phyloP scores from a whole-genome alignment of 2,329 filamentous ascomycete species.

The Aspergillaceae sp. region DNA sequence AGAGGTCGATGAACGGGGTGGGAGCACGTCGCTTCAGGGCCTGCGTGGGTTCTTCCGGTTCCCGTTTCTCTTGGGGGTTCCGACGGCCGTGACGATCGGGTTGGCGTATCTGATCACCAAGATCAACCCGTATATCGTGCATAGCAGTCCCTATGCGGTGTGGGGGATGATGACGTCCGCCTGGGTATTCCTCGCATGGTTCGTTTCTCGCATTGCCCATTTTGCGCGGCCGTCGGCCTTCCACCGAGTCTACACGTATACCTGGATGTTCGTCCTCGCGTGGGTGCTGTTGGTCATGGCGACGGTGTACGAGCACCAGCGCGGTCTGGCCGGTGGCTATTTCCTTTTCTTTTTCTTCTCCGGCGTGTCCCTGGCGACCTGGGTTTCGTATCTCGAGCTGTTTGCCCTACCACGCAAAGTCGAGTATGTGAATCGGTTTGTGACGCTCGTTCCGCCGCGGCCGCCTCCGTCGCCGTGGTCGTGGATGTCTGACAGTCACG shows the following conservation, averaged over 20 bases:
- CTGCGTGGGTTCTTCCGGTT: slow-evolving; percentile 78
- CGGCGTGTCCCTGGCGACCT: slow-evolving; percentile 62
- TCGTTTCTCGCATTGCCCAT: slow-evolving; percentile 68
- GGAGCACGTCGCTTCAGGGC: slow-evolving; percentile 59
- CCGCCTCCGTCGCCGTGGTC: slow-evolving; percentile 8
- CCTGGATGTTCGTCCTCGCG: slow-evolving; percentile 73
- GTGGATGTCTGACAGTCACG: slow-evolving; percentile 27
- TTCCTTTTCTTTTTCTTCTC: slow-evolving; percentile 72
- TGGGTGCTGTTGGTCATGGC: slow-evolving; percentile 65
- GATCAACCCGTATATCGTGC: slow-evolving; percentile 82
- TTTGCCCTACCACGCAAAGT: slow-evolving; percentile 65
- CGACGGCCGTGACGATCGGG: slow-evolving; percentile 60
- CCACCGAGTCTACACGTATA: slow-evolving; percentile 67
- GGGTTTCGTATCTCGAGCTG: slow-evolving; percentile 70
- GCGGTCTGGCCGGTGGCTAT: slow-evolving; percentile 67
- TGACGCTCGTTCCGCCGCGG: slow-evolving; percentile 23
- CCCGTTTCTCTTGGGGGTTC: slow-evolving; percentile 62
- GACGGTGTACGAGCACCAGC: slow-evolving; percentile 67
- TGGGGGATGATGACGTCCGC: slow-evolving; percentile 80
- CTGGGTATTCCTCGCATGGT: slow-evolving; percentile 76
- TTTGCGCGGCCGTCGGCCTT: slow-evolving; percentile 77
- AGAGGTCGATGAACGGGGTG: slow-evolving; percentile 50
- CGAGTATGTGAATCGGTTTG: slow-evolving; percentile 55
- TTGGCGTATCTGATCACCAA: slow-evolving; percentile 69
- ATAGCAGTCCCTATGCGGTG: slow-evolving; percentile 78